phyloP scores from a whole-genome alignment of 305 asterid species.

The Fraxinus albicans region DNA sequence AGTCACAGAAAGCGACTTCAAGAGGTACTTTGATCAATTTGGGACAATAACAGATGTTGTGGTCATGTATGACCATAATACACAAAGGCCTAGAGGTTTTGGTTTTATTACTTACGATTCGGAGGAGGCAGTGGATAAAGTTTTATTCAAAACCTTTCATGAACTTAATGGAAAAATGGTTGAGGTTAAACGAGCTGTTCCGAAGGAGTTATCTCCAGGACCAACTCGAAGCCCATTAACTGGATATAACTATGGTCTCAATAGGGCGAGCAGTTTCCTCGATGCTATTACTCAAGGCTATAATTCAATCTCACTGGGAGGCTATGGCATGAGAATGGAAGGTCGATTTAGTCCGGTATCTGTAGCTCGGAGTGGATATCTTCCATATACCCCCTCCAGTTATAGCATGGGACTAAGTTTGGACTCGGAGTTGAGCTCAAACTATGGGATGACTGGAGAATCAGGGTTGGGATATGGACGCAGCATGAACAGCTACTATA shows the following conservation, averaged over 20 bases:
- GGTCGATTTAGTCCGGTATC: constrained; percentile 42
- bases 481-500: constrained; percentile 37
- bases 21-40: constrained; percentile 68
- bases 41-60: constrained; percentile 82
- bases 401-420: constrained; percentile 32
- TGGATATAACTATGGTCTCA: constrained; percentile 31
- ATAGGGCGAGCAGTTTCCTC: constrained; percentile 29
- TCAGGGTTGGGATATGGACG: constrained; percentile 46
- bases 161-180: constrained; percentile 79
- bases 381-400: constrained; percentile 32
- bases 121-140: constrained; percentile 82
- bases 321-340: constrained; percentile 42
- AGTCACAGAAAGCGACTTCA: constrained; percentile 71
- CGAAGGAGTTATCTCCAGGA: constrained; percentile 45
- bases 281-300: constrained; percentile 32
- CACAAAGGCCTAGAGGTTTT: constrained; percentile 81
- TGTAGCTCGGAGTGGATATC: constrained; percentile 36
- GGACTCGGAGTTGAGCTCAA: constrained; percentile 44
- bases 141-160: constrained; percentile 63
- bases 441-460: constrained; percentile 37
- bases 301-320: constrained; percentile 20
- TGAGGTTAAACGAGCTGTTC: constrained; percentile 70
- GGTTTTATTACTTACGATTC: constrained; percentile 74
- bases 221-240: constrained; percentile 34
- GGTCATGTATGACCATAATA: constrained; percentile 84